Evolutionary conservation across 306 rosid genomes (phyloP).

Genomic region (Gillenia trifoliata): DNA sequence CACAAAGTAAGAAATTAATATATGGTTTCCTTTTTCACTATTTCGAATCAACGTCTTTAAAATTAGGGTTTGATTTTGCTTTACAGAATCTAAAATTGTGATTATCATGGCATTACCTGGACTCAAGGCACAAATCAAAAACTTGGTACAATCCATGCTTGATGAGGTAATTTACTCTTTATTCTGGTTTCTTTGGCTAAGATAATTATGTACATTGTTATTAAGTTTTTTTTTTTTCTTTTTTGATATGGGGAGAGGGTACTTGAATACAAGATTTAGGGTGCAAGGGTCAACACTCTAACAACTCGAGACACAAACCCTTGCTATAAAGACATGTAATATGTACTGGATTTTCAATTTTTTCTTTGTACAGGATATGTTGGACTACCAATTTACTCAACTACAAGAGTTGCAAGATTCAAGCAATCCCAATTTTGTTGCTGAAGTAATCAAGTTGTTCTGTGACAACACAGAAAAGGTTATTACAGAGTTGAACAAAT

Average conservation of each 20-base stretch:
- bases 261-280: too few species aligned
- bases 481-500: neutral
- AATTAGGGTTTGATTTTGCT: neutral
- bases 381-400: constrained; percentile 19
- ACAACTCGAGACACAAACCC: too few species aligned
- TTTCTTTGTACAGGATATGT: constrained; percentile 11
- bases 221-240: neutral
- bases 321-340: neutral
- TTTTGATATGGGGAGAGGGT: too few species aligned
- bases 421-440: constrained; percentile 19
- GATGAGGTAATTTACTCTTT: constrained; percentile 1
- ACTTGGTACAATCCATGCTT: constrained; percentile 10
- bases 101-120: constrained; percentile 5
- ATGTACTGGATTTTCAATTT: neutral
- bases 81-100: neutral
- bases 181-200: too few species aligned
- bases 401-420: constrained; percentile 16
- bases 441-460: constrained; percentile 7
- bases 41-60: neutral
- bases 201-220: too few species aligned
- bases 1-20: neutral
- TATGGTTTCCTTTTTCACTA: neutral
- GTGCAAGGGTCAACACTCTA: too few species aligned
- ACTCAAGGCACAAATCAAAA: constrained; percentile 8
- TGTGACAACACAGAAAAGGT: neutral